Evolutionary conservation across 2,329 filamentous ascomycete species (phyloP).

Genomic region (Diaporthe vaccinii): DNA sequence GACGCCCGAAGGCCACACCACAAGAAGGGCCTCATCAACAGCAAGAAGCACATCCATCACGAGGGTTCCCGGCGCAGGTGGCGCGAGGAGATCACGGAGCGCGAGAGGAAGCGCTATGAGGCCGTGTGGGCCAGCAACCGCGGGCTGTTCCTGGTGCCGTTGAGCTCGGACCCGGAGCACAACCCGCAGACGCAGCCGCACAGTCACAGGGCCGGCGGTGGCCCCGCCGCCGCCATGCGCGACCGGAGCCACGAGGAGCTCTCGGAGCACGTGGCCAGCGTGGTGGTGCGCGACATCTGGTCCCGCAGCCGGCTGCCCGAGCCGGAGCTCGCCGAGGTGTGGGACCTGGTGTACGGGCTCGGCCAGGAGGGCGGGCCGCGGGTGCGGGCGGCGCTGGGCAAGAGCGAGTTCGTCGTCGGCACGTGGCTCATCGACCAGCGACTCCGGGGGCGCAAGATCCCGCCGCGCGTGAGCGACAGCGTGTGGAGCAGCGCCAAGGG

Average conservation of each 20-base stretch:
- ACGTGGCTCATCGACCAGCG: slow-evolving; percentile 87
- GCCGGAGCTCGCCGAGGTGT: slow-evolving; percentile 81
- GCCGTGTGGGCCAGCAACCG: slow-evolving; percentile 88
- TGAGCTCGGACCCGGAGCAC: slow-evolving; percentile 23
- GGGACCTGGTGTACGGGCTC: slow-evolving; percentile 77
- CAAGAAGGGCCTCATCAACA: slow-evolving; percentile 58
- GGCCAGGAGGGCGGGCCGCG: slow-evolving; percentile 55
- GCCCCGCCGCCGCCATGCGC: neutral
- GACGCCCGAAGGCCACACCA: slow-evolving; percentile 65
- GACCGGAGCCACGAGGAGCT: slow-evolving; percentile 44
- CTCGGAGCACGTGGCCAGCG: slow-evolving; percentile 71
- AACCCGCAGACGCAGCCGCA: neutral
- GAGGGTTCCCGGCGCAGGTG: slow-evolving; percentile 82
- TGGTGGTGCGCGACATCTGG: slow-evolving; percentile 84
- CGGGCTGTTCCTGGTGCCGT: slow-evolving; percentile 63
- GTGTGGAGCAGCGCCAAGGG: slow-evolving; percentile 80
- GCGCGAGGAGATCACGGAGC: slow-evolving; percentile 79
- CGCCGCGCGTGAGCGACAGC: slow-evolving; percentile 77
- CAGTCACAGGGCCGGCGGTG: too few species aligned
- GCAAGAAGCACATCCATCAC: slow-evolving; percentile 79
- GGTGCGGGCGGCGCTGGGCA: slow-evolving; percentile 60
- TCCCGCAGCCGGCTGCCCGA: slow-evolving; percentile 74
- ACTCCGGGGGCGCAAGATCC: slow-evolving; percentile 83
- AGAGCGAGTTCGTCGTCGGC: slow-evolving; percentile 84
- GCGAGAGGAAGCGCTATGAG: slow-evolving; percentile 85